These are phyloP conservation scores for Fusarium euwallaceae DNA, from an alignment of 2,329 filamentous ascomycete genomes.

Conservation along the genomic window DNA sequence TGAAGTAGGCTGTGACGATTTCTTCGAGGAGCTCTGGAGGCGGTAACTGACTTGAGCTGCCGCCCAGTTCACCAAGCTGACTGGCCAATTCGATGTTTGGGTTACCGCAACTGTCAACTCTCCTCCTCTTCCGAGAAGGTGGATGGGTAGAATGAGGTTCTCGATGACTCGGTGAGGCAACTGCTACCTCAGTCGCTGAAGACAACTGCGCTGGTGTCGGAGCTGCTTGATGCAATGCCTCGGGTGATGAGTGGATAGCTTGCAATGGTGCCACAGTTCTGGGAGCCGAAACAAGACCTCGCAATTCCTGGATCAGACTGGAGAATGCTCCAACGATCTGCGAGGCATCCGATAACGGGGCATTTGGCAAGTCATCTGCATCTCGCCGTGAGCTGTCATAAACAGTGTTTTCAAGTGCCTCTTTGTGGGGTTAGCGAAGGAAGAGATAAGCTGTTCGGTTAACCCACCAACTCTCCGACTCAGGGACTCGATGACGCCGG, in stretches of 20 bases:
- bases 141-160: background rate
- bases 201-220: slow-evolving; percentile 1
- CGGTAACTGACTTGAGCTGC: slow-evolving; percentile 18
- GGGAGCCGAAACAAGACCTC: slow-evolving; percentile 22
- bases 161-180: background rate
- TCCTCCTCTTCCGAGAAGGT: slow-evolving; percentile 31
- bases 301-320: slow-evolving; percentile 32
- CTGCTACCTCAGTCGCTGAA: slow-evolving; percentile 4
- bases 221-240: slow-evolving; percentile 9
- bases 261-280: background rate
- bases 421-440: background rate
- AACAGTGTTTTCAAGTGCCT: slow-evolving; percentile 34
- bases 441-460: background rate
- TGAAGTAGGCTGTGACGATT: slow-evolving; percentile 39
- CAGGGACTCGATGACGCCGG: slow-evolving; percentile 29
- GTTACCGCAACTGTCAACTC: slow-evolving; percentile 40
- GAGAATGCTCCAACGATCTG: slow-evolving; percentile 34
- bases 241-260: background rate
- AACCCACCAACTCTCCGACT: slow-evolving; percentile 33
- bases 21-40: slow-evolving; percentile 37
- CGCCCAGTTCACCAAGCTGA: slow-evolving; percentile 28
- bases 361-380: background rate
- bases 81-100: slow-evolving; percentile 40
- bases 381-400: slow-evolving; percentile 1
- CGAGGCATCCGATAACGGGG: slow-evolving; percentile 10